Evolutionary conservation across 768 basidiomycete species (phyloP).

Genomic region (Auriscalpium vulgare): DNA sequence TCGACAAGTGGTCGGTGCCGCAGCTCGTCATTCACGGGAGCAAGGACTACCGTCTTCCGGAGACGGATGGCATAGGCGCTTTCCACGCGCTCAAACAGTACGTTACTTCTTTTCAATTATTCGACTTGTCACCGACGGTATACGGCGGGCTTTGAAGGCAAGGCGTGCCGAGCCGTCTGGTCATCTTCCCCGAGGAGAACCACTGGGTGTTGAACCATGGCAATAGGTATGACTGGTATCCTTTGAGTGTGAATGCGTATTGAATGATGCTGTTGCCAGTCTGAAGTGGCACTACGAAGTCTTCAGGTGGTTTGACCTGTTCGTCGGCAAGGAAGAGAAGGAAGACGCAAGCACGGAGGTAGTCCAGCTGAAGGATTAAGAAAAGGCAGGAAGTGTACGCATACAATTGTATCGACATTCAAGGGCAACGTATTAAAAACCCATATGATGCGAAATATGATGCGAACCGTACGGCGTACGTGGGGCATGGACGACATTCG

Average conservation of each 20-base stretch:
- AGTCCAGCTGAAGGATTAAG: not conserved
- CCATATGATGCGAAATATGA: no score
- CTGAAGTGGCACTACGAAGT: conserved; percentile 96
- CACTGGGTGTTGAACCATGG: conserved; percentile 85
- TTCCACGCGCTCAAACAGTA: conserved; percentile 85
- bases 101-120: conserved; percentile 19
- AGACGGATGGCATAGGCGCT: conserved; percentile 74
- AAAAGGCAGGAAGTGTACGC: no score
- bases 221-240: conserved; percentile 44
- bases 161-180: conserved; percentile 64
- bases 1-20: conserved; percentile 80
- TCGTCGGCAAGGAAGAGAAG: conserved; percentile 32
- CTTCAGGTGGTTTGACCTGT: conserved; percentile 81
- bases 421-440: no score
- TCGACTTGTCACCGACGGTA: not conserved
- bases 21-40: conserved; percentile 80
- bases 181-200: conserved; percentile 87
- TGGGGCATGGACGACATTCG: no score
- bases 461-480: no score
- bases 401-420: no score
- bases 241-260: not conserved
- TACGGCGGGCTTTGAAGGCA: conserved; percentile 32
- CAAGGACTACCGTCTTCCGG: conserved; percentile 83
- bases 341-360: conserved; percentile 2
- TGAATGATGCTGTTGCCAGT: conserved; percentile 27